phyloP scores from a whole-genome alignment of 2,329 filamentous ascomycete species.

The Colletotrichum noveboracense region DNA sequence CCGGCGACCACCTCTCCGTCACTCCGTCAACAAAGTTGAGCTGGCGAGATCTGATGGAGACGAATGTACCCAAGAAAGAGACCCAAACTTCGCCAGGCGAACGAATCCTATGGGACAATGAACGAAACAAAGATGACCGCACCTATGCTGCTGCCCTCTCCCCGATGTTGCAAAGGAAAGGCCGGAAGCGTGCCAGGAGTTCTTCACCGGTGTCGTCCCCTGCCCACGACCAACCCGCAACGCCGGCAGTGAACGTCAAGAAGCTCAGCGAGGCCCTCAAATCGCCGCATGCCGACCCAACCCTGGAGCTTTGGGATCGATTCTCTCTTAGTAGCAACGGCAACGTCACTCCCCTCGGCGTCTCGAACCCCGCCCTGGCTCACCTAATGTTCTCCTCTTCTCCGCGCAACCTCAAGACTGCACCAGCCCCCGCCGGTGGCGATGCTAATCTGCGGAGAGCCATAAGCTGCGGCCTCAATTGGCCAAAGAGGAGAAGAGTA shows the following conservation, averaged over 20 bases:
- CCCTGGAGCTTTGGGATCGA: slow-evolving; percentile 78
- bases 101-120: slow-evolving; percentile 65
- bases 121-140: slow-evolving; percentile 48
- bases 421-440: slow-evolving; percentile 39
- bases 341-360: slow-evolving; percentile 46
- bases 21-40: slow-evolving; percentile 39
- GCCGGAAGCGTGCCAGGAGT: slow-evolving; percentile 73
- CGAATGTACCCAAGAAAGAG: slow-evolving; percentile 45
- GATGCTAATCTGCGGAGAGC: slow-evolving; percentile 64
- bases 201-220: slow-evolving; percentile 78
- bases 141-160: slow-evolving; percentile 46
- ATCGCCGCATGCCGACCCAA: slow-evolving; percentile 74
- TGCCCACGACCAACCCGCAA: slow-evolving; percentile 47
- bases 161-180: slow-evolving; percentile 54
- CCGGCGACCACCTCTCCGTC: slow-evolving; percentile 10
- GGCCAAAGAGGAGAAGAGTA: slow-evolving; percentile 72
- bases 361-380: slow-evolving; percentile 62
- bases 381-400: slow-evolving; percentile 75
- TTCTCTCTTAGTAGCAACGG: slow-evolving; percentile 62
- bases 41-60: slow-evolving; percentile 64
- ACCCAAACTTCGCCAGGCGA: slow-evolving; percentile 64
- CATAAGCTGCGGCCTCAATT: slow-evolving; percentile 72
- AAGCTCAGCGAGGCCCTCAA: slow-evolving; percentile 63
- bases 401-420: slow-evolving; percentile 60
- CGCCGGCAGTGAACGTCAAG: slow-evolving; percentile 61